Base-by-base conservation (phyloP, 1,284 basidiomycete species). In the Apiotrichum montevideense region DNA sequence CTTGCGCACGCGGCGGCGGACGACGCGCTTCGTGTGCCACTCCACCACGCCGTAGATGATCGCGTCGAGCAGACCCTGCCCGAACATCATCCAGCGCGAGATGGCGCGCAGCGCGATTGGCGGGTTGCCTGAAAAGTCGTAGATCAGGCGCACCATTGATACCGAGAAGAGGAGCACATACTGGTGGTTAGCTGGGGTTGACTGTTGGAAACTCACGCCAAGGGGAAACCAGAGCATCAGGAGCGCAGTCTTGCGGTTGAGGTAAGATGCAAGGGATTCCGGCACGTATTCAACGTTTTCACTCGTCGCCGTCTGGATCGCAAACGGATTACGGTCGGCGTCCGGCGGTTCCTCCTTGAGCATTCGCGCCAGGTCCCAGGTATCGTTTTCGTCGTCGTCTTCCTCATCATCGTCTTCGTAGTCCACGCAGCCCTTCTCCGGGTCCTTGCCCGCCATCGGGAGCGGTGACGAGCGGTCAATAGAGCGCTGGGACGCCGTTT, bases 21-120 rank as follows among this genome's bases (percentile, higher is more conserved):
- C 70, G 6, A 70, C 68, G 13, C 72, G 68, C 60, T 73, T 73
- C 8, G 69, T 69, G 52, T 75, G 73, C 68, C 71, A 76, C 65
- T 78, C 77, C 52, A 78, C 71, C 7, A 74, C 49, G 39, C 77
- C 77, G 49, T 77, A 78, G 57, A 78, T 78, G 51, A 77, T 11
- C 3, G 71, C 74, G 54, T 78, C 72, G 3, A 76, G 62, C 11
- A 76, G 57, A 15, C 75, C 76, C 55, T 78, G 77, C 3, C 73
- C 63, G 46, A 78, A 73, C 49, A 78, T 67, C 56, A 77, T 70
- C 77, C 77, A 78, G 49, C 76, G 62, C 6, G 74, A 74, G 14
- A 78, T 54, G 6, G 76, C 77, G 34, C 73, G 58, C 10, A 78
- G 58, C 1, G 56, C 58, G 2, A 62, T 58, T 0, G 76, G 73